Conservation (phyloP, 108 stramenopile genomes). For the Nitzschia palea region DNA sequence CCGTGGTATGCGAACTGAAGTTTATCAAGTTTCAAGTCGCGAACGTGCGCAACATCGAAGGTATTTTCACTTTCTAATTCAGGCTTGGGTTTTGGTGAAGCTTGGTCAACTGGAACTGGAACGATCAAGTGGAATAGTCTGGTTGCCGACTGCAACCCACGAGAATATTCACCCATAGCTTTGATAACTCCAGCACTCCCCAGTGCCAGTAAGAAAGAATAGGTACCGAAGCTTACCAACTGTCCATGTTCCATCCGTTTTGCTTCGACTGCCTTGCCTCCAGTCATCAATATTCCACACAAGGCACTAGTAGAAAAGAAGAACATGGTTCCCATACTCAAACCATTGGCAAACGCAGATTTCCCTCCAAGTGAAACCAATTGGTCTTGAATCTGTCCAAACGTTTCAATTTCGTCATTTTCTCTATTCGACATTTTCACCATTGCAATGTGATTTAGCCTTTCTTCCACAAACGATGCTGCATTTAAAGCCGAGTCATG, state of each 20-base stretch:
- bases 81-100: background rate
- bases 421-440: conserved; percentile 77
- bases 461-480: conserved; percentile 79
- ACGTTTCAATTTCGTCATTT: conserved; percentile 65
- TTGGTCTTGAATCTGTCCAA: conserved; percentile 54
- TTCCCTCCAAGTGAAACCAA: conserved; percentile 47
- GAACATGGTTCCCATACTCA: conserved; percentile 87
- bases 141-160: conserved; percentile 64
- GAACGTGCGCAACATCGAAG: conserved; percentile 34
- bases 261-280: conserved; percentile 65
- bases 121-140: conserved; percentile 39
- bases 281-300: conserved; percentile 69
- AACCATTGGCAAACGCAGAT: conserved; percentile 66
- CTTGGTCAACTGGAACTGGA: background rate
- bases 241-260: conserved; percentile 76
- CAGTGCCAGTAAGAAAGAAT: conserved; percentile 84
- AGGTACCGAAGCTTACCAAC: conserved; percentile 78
- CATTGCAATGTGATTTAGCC: conserved; percentile 62
- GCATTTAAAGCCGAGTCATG: conserved; percentile 53
- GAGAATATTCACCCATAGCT: conserved; percentile 59
- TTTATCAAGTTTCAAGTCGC: conserved; percentile 54
- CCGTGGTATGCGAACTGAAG: conserved; percentile 70
- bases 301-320: conserved; percentile 66
- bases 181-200: conserved; percentile 78
- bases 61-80: background rate